Evolutionary conservation across 83 land plant genomes (phyloP).

Genomic region (Picea abies): DNA sequence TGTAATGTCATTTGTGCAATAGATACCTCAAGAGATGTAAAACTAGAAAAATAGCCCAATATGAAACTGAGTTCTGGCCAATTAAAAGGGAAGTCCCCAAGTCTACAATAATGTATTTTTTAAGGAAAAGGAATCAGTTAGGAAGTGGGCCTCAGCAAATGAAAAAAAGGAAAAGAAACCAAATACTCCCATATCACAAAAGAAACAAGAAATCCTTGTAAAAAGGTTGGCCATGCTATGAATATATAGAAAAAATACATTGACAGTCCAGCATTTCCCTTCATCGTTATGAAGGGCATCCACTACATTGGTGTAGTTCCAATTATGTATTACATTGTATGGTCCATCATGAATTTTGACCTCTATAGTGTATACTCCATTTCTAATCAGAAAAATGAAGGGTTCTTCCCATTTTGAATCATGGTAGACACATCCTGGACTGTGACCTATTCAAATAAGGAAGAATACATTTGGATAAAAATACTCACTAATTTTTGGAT

Average conservation of each 20-base stretch:
- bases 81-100: too few relatives aligned
- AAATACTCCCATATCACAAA: too few relatives aligned
- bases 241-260: conserved; percentile 24
- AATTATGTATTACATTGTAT: conserved; percentile 63
- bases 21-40: too few relatives aligned
- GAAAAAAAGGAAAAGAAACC: too few relatives aligned
- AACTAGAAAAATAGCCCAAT: too few relatives aligned
- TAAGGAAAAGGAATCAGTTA: too few relatives aligned
- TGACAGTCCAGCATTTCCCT: conserved; percentile 60
- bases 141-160: too few relatives aligned
- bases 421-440: conserved; percentile 63
- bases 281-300: conserved; percentile 57
- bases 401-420: conserved; percentile 44
- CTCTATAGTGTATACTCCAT: conserved; percentile 69
- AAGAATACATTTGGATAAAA: conserved; percentile 1
- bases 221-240: too few relatives aligned
- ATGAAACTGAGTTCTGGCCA: too few relatives aligned
- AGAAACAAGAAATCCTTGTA: too few relatives aligned
- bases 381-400: conserved; percentile 47
- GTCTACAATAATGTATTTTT: too few relatives aligned
- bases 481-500: conserved; percentile 27
- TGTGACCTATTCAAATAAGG: conserved; percentile 32
- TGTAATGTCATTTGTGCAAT: too few relatives aligned
- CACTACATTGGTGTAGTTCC: conserved; percentile 60
- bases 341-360: conserved; percentile 64